Percentiles rank a stretch among this genome's conserved stretches.
phyloP scores from a whole-genome alignment of 257 asterid species.

The Misopates orontium region DNA sequence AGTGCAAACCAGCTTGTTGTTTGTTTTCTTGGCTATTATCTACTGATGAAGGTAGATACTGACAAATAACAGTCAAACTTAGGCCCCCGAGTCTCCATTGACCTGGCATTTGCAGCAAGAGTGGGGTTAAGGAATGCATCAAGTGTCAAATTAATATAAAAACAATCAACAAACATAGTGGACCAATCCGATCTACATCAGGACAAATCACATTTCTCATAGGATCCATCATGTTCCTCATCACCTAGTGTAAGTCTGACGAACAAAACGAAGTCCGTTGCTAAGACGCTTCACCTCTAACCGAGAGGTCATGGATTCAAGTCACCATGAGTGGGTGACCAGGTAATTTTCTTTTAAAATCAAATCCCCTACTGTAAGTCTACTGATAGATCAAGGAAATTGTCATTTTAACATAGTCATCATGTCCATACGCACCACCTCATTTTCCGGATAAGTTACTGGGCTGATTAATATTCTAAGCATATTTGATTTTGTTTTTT shows the following conservation, averaged over 20 bases:
- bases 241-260: no score
- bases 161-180: not conserved
- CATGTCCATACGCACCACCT: not conserved
- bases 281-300: no score
- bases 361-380: not conserved
- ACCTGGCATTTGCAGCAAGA: constrained; percentile 45
- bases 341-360: no score
- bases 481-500: no score
- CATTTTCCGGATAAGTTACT: no score
- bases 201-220: no score
- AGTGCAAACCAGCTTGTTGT: constrained; percentile 37
- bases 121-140: not conserved
- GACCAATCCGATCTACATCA: no score
- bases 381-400: not conserved
- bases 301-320: no score
- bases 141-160: not conserved
- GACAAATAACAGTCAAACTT: constrained; percentile 42
- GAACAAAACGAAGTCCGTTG: no score
- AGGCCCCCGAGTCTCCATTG: constrained; percentile 78
- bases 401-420: not conserved
- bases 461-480: no score
- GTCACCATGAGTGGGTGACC: no score
- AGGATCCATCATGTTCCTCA: no score
- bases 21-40: constrained; percentile 35
- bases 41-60: constrained; percentile 24